A percentile compares a stretch with the other conserved stretches of the same genome.
These are phyloP conservation scores for Ambispora gerdemannii DNA, from an alignment of 192 early-diverging fungal genomes.

Conservation along the genomic window DNA sequence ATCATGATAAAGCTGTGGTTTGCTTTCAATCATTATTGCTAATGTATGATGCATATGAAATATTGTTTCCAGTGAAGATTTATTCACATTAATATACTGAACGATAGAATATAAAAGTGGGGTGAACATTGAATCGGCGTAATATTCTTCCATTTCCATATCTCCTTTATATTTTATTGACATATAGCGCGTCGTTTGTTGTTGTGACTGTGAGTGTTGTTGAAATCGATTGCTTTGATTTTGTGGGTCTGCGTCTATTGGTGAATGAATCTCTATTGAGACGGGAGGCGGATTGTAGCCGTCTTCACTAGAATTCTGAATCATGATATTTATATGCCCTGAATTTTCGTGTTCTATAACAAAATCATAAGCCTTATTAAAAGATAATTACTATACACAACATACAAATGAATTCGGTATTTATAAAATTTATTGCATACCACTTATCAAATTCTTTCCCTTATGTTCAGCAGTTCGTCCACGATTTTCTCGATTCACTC, in stretches of 20 bases:
- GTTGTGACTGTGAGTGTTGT: neutral
- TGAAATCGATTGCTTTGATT: neutral
- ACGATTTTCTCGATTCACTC: neutral
- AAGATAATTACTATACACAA: neutral
- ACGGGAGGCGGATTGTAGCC: neutral
- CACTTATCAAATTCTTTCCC: neutral
- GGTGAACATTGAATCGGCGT: conserved; percentile 48
- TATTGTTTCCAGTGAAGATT: conserved; percentile 41
- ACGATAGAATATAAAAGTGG: conserved; percentile 47
- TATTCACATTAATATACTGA: conserved; percentile 43
- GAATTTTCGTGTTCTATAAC: conserved; percentile 19
- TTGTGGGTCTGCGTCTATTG: neutral
- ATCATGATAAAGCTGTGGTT: conserved; percentile 51
- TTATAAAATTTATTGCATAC: neutral
- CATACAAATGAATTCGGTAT: neutral
- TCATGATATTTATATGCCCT: conserved; percentile 22
- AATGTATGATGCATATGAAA: conserved; percentile 49
- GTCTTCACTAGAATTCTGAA: neutral
- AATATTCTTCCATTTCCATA: conserved; percentile 40
- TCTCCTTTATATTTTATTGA: conserved; percentile 29
- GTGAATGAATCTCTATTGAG: neutral
- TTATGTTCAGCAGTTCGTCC: neutral
- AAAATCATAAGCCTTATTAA: neutral
- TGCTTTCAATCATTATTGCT: conserved; percentile 43
- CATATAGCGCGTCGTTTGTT: neutral